These are phyloP conservation scores for Plasmodium berghei DNA, from an alignment of 169 alveolate genomes.

Conservation along the genomic window DNA sequence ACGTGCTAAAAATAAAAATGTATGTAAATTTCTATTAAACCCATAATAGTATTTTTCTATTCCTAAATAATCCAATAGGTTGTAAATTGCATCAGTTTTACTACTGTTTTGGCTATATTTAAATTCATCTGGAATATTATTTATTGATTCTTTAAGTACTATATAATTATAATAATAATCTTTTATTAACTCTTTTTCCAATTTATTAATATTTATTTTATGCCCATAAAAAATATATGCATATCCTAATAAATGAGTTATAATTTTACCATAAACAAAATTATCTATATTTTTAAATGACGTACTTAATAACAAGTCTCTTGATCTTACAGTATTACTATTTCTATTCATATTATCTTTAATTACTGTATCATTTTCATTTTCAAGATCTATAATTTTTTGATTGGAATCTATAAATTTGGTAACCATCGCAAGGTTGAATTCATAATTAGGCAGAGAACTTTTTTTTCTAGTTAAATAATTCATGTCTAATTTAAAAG, in stretches of 20 bases:
- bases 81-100: too few relatives aligned
- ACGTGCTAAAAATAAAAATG: not conserved
- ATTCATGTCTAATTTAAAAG: too few relatives aligned
- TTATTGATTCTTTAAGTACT: not conserved
- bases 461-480: too few relatives aligned
- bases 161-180: not conserved
- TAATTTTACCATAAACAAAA: not conserved
- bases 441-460: too few relatives aligned
- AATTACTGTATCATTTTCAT: too few relatives aligned
- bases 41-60: conserved; percentile 33
- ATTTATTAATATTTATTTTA: not conserved
- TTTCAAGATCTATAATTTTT: too few relatives aligned
- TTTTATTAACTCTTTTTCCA: conserved; percentile 7
- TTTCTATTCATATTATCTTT: too few relatives aligned
- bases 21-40: conserved; percentile 4
- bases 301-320: too few relatives aligned
- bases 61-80: not conserved
- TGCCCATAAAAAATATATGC: conserved; percentile 17
- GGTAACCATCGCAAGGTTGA: too few relatives aligned
- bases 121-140: conserved; percentile 15
- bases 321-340: too few relatives aligned
- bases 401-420: too few relatives aligned
- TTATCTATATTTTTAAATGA: not conserved
- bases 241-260: conserved; percentile 7
- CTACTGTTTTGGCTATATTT: not conserved